phyloP scores from a whole-genome alignment of 106 monocot genomes.

The Allium sativum region DNA sequence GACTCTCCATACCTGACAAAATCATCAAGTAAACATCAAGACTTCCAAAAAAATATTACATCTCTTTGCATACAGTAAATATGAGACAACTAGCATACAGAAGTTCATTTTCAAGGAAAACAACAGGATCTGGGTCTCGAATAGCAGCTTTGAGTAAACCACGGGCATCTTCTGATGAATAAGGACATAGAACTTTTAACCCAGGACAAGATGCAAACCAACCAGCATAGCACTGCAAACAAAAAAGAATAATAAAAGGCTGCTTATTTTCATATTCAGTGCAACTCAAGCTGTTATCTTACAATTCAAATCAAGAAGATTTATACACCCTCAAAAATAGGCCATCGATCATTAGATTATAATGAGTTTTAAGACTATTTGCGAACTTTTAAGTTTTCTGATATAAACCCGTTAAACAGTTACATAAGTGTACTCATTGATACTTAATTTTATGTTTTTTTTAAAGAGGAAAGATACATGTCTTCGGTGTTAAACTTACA shows the following conservation, averaged over 20 bases:
- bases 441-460: too few relatives aligned
- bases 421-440: too few relatives aligned
- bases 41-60: too few relatives aligned
- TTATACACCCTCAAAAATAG: too few relatives aligned
- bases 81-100: constrained; percentile 32
- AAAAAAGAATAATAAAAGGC: not conserved
- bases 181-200: constrained; percentile 65
- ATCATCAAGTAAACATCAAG: not conserved
- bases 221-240: constrained; percentile 83
- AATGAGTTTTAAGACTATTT: too few relatives aligned
- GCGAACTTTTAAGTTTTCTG: too few relatives aligned
- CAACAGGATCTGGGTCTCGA: constrained; percentile 88
- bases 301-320: too few relatives aligned
- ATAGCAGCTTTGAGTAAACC: constrained; percentile 91
- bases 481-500: too few relatives aligned
- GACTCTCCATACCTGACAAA: constrained; percentile 79
- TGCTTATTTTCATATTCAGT: not conserved
- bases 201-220: constrained; percentile 86
- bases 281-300: not conserved
- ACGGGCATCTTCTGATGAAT: constrained; percentile 89
- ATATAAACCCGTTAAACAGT: too few relatives aligned
- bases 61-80: not conserved
- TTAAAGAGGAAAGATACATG: too few relatives aligned
- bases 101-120: constrained; percentile 85
- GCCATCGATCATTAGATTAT: too few relatives aligned